phyloP scores from a whole-genome alignment of 441 rosid genomes.

The Lepidium campestre region DNA sequence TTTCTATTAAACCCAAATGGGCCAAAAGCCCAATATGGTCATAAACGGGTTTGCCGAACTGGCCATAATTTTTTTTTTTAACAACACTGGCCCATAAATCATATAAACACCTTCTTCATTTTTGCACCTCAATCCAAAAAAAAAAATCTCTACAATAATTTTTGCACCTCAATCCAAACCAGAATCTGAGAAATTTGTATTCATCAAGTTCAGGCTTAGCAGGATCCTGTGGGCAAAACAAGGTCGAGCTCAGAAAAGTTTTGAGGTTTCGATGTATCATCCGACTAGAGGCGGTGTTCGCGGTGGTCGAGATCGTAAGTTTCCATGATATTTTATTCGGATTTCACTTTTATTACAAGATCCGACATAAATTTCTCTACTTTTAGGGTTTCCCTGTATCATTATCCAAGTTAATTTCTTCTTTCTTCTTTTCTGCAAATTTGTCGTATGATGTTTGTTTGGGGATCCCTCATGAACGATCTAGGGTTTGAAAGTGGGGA shows the following conservation, averaged over 20 bases:
- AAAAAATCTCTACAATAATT: too few relatives aligned
- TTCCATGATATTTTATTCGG: background rate
- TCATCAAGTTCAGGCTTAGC: background rate
- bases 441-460: background rate
- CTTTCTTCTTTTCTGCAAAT: background rate
- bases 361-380: background rate
- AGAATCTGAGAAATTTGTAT: constrained; percentile 6
- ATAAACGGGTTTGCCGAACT: background rate
- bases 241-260: constrained; percentile 3
- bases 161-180: background rate
- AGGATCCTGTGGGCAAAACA: background rate
- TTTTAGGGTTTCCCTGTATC: constrained; percentile 41
- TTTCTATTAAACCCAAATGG: background rate
- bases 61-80: too few relatives aligned
- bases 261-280: constrained; percentile 64
- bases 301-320: constrained; percentile 96
- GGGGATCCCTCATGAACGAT: background rate
- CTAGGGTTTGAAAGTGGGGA: background rate
- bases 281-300: constrained; percentile 99
- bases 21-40: background rate
- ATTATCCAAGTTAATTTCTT: constrained; percentile 28
- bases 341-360: background rate
- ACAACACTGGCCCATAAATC: background rate
- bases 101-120: background rate
- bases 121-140: background rate